Base-by-base conservation (phyloP, 2,329 filamentous ascomycete species). In the Arthrobotrys megalospora region DNA sequence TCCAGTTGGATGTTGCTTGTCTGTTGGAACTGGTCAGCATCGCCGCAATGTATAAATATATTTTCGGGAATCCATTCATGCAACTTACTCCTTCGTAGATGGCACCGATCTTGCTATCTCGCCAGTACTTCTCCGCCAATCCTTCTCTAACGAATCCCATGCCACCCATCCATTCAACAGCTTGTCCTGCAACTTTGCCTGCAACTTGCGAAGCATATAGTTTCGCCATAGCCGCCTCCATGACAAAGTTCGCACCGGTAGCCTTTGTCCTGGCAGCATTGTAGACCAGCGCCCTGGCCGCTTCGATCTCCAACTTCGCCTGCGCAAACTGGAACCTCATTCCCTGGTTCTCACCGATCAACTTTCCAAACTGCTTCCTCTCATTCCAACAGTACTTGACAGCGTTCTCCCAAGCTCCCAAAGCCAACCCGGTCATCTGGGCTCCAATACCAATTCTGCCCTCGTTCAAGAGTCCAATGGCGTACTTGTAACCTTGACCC, bases 291-390 rank as follows among this genome's bases (percentile, higher is more conserved):
- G 94, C 93, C 63, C 96, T 91, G 0, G 96, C 96, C 34, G 96
- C 96, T 70, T 90, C 88, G 83, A 99, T 97, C 85, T 99, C 96
- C 24, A 92, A 93, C 86, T 95, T 98, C 0, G 94, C 92, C 86
- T 99, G 96, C 1, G 96, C 96, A 80, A 99, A 91, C 87, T 99
- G 96, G 87, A 97, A 94, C 87, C 98, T 95, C 96, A 99, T 98
- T 82, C 94, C 94, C 86, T 99, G 96, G 89, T 99, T 99, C 84
- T 96, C 93, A 83, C 96, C 96, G 77, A 99, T 91, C 68, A 97
- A 89, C 83, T 93, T 88, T 81, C 96, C 95, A 84, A 99, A 99
- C 87, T 99, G 96, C 87, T 93, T 94, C 83, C 96, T 92, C 87
- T 99, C 96, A 86, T 98, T 98, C 94, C 94, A 99, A 81, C 94